Base-by-base conservation (phyloP, 352 stramenopile species). In the Halophytophthora polymorphica region DNA sequence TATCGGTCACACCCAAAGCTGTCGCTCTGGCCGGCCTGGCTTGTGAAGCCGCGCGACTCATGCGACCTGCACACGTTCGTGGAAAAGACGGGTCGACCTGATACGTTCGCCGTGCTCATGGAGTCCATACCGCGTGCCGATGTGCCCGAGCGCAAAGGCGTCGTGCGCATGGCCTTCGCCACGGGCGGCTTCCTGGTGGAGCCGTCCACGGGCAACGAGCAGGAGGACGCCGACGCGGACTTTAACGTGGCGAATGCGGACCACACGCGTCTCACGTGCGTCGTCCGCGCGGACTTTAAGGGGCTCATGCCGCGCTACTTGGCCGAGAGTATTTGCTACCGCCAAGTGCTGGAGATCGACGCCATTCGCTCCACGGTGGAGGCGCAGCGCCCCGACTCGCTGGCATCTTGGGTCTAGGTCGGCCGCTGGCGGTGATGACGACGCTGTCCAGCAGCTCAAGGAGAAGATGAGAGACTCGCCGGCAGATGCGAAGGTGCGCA, bases 21-120 rank as follows among this genome's bases (percentile, higher is more conserved):
- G 12, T 91, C 80, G 11, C 61, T 84, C n/a, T 91, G 80, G 80
- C 80, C 80, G 19, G 69, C 75, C 19, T 91, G 80, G 80, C 61
- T 91, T 15, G 80, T 91, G 25, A 91, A 88, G 34, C 80, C 80
- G 21, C 75, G 80, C 12, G 80, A 91, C 50, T 89, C 80, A 41
- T 91, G 80, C 50, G 80, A 91, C 49, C 62, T 91, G n/a, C 71
- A 86, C 50, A 86, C 73, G 45, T 91, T 91, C 40, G 71, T 91
- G 21, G 69, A 83, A 25, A 82, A 82, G 36, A 89, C 80, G 3
- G 75, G 76, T n/a, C 63, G 64, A 13, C 53, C 48, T 6, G 64
- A 88, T 45, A 91, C 80, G 13, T 88, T 78, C 46, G 77, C 61
- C 0, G 77, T 91, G 50, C 49, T 88, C 21, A 72, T 87, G 53